These are phyloP conservation scores for Scleromitrula shiraiana DNA, from an alignment of 2,329 filamentous ascomycete genomes.

Conservation along the genomic window DNA sequence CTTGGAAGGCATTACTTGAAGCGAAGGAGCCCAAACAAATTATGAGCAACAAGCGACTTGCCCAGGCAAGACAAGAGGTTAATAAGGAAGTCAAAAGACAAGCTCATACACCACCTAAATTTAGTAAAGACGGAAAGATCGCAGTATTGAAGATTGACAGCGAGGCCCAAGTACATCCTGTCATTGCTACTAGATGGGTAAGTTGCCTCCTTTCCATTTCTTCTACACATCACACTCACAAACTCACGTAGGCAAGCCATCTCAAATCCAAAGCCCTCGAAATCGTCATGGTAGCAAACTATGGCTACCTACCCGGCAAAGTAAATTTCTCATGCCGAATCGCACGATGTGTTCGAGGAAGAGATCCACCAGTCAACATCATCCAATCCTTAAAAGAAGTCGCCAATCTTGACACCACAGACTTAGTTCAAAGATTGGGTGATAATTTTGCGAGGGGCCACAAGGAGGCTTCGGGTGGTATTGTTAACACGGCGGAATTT, in stretches of 20 bases:
- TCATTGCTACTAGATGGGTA: conserved; percentile 58
- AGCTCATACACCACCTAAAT: conserved; percentile 54
- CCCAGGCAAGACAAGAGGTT: conserved; percentile 49
- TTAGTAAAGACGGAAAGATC: conserved; percentile 53
- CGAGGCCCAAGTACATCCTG: conserved; percentile 54
- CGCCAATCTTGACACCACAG: conserved; percentile 36
- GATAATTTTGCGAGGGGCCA: conserved; percentile 59
- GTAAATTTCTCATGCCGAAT: conserved; percentile 63
- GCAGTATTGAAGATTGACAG: conserved; percentile 56
- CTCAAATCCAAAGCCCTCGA: conserved; percentile 51
- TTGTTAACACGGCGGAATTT: conserved; percentile 52
- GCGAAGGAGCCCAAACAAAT: conserved; percentile 45
- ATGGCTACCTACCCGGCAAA: conserved; percentile 53
- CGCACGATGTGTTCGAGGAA: conserved; percentile 44
- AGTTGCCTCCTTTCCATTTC: background rate
- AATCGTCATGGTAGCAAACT: conserved; percentile 59
- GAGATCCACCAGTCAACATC: conserved; percentile 52
- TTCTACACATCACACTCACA: background rate
- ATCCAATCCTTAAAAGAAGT: conserved; percentile 48
- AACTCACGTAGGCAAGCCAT: conserved; percentile 37
- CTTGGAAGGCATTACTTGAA: conserved; percentile 50
- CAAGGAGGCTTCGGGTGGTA: conserved; percentile 59
- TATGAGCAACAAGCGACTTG: conserved; percentile 39
- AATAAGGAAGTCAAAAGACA: conserved; percentile 53
- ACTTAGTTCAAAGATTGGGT: conserved; percentile 42